Evolutionary conservation across 2,329 filamentous ascomycete species (phyloP), one percentile per base, ranked within the genome.

Genomic region (Cytospora paraplurivora): DNA sequence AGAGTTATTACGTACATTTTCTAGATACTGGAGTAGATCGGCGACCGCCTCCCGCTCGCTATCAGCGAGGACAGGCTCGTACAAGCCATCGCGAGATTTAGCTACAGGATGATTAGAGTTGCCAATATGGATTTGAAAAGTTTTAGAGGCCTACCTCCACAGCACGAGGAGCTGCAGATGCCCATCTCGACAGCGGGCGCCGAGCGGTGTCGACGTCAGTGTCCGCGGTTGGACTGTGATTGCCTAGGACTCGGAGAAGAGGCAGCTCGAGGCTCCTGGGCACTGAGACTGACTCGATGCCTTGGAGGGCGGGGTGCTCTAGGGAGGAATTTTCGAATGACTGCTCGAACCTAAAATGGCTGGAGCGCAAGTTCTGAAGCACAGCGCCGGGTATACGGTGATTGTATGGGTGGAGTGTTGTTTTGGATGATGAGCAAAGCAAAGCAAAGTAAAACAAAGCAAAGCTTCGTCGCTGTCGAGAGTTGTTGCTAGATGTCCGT

Each of bases 21-120:
- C 95, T 69, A 99, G 88, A 76, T 96, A 98, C 75, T 94, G 91
- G 19, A 99, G 83, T 65, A 99, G 83, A 76, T 99, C 95, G 69
- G 95, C 93, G 62, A 99, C 95, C 62, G 95, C 95, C 81, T 98
- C 95, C 72, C 95, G 88, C 80, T 99, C 95, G 79, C 91, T 96
- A 75, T 99, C 95, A 72, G 93, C 93, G 67, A 99, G 85, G 62
- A 95, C 91, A 59, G 90, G 89, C 76, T 95, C 91, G 76, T 94
- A 93, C 68, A 92, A 84, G 69, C 88, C 88, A 83, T 94, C 91
- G 77, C 88, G 88, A 77, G 89, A 86, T 79, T 88, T 90, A 73
- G 88, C 90, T 90, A 56, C 63, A 69, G 68, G 67, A 61, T 62
- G 62, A 68, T 65, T 55, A 67, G 65, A 62, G 52, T 53, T 32